Evolutionary conservation across 2,329 filamentous ascomycete genomes (phyloP), one percentile per base, ranked within the genome.

Genomic region (Xylaria sp.): DNA sequence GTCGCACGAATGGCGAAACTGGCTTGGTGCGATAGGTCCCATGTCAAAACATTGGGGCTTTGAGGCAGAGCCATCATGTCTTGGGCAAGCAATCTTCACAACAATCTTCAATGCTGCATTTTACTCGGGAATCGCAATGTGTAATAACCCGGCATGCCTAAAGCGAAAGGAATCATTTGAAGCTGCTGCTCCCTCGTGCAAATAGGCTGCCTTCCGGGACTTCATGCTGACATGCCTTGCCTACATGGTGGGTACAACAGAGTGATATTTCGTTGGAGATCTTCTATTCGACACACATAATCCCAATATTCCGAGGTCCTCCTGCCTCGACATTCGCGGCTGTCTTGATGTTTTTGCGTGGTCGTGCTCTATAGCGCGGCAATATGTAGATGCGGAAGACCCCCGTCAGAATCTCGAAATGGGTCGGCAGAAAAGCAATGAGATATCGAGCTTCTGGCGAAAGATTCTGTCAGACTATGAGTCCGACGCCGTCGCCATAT

Each of bases 371-470:
- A 28, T 58, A 41, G 41, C 55, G n/a, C 55, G 41, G 28, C 36
- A 43, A 58, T 43, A 36, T 45, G 34, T 58, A 45, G 55, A 58
- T 13, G 55, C 43, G 6, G 5, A 55, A 55, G 50, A 55, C 50
- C 50, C 50, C 18, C 50, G 50, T 12, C 50, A 36, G 50, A 23
- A 58, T 41, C 55, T 58, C 23, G 34, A 58, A n/a, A 41, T 58
- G 34, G 55, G 55, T 58, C 55, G 55, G 41, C 34, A 45, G 41
- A 43, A 58, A 30, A 58, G 41, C 20, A 58, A 45, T 45, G 55
- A 58, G 55, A 58, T 58, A 30, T 58, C 34, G 55, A 58, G 25
- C 18, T 43, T 58, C 41, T 58, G 55, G 55, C 55, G 55, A 15
- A n/a, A n/a, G n/a, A 45, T 58, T n/a, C 41, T 58, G 32, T 43